phyloP scores from a whole-genome alignment of 2,329 filamentous ascomycete species.

The Epichloe typhina region DNA sequence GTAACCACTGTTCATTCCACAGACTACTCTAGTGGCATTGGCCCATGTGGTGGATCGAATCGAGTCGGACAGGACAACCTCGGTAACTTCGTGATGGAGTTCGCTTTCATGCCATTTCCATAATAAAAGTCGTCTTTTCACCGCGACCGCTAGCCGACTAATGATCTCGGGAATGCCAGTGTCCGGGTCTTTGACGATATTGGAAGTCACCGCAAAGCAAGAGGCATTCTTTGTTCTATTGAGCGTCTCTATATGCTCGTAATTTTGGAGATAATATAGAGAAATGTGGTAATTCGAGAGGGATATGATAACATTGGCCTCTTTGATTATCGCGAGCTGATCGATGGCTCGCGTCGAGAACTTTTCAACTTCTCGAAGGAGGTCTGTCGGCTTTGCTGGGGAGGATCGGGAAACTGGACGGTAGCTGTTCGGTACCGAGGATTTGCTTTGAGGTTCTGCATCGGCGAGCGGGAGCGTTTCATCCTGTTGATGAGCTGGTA shows the following conservation, averaged over 20 bases:
- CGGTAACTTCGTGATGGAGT: conserved; percentile 56
- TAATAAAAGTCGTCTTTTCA: conserved; percentile 77
- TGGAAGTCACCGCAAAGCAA: conserved; percentile 85
- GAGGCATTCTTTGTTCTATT: conserved; percentile 76
- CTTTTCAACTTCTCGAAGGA: conserved; percentile 84
- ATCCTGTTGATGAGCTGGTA: conserved; percentile 21
- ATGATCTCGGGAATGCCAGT: conserved; percentile 90
- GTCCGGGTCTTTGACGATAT: conserved; percentile 78
- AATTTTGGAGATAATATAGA: conserved; percentile 78
- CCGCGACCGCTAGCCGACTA: conserved; percentile 77
- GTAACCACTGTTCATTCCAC: conserved; percentile 84
- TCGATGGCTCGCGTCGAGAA: conserved; percentile 86
- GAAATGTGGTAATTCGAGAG: conserved; percentile 83
- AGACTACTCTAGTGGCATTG: conserved; percentile 72
- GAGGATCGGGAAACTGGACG: conserved; percentile 16
- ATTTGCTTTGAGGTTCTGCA: conserved; percentile 14
- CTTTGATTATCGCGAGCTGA: conserved; percentile 90
- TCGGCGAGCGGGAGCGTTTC: conserved; percentile 17
- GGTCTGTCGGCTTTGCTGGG: conserved; percentile 52
- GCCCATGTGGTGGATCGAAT: conserved; percentile 89
- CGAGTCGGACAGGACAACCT: conserved; percentile 68
- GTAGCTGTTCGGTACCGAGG: conserved; percentile 17
- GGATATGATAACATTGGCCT: conserved; percentile 81
- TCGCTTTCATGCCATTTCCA: conserved; percentile 98
- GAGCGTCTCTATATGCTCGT: conserved; percentile 67